phyloP scores from a whole-genome alignment of 2,329 filamentous ascomycete genomes.

The Zasmidium citrigriseum region DNA sequence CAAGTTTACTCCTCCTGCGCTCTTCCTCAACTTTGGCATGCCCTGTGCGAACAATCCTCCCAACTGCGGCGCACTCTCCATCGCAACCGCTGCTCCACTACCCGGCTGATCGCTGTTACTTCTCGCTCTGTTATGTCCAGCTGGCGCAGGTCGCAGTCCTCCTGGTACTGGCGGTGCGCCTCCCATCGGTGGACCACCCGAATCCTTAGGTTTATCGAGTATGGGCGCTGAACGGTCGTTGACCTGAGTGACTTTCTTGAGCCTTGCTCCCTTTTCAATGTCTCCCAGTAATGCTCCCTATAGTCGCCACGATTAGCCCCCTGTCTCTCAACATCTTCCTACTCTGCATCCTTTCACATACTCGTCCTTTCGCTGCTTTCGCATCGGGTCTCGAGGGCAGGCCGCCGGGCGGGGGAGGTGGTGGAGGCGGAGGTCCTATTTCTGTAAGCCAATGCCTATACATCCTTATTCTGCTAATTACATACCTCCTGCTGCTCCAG shows the following conservation, averaged over 20 bases:
- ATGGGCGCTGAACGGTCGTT: conserved; percentile 89
- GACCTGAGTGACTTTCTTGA: conserved; percentile 80
- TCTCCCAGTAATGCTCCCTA: conserved; percentile 86
- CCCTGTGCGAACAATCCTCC: conserved; percentile 88
- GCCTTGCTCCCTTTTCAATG: conserved; percentile 75
- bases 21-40: conserved; percentile 91
- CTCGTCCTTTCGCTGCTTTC: conserved; percentile 59
- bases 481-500: conserved; percentile 57
- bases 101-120: conserved; percentile 77
- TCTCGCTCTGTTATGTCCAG: conserved; percentile 65
- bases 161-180: conserved; percentile 81
- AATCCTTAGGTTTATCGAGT: conserved; percentile 58
- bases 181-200: conserved; percentile 61
- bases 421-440: conserved; percentile 37
- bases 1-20: conserved; percentile 63
- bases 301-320: conserved; percentile 1
- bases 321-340: not conserved
- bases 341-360: conserved; percentile 46
- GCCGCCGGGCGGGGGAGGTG: conserved; percentile 60
- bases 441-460: conserved; percentile 8
- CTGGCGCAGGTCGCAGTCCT: conserved; percentile 71
- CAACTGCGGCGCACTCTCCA: conserved; percentile 73
- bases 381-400: conserved; percentile 61
- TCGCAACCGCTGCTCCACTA: conserved; percentile 46
- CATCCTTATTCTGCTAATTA: conserved; percentile 3